Base-by-base conservation (phyloP, 1,284 basidiomycete species). In the Omphalotus olearius region DNA sequence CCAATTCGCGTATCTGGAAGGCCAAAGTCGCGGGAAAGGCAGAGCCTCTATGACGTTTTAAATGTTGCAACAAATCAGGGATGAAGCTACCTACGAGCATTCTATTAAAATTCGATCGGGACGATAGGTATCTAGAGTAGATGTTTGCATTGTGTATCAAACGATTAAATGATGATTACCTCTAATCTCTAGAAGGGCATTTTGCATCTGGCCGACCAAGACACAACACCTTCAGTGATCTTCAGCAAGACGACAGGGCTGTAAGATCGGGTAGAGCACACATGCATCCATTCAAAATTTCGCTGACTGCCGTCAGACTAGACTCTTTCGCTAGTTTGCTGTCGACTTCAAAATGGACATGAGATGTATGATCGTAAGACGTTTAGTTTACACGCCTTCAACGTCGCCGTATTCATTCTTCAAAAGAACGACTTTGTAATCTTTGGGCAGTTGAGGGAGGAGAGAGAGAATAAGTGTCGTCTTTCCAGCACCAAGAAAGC, bases 241-340 rank as follows among this genome's bases (percentile, higher is more conserved):
- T 47, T 28, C 16, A 42, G 30, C 13, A 41, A 26, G 4, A 16
- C 4, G 38, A n/a, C 10, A 20, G 36, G 18, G 16, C 7, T 25
- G 13, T 23, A 35, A 6, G 17, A 23, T n/a, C 39, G n/a, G 17
- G 36, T 25, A 14, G 40, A 28, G 55, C 73, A 60, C 55, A 93
- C 91, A 95, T 82, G 77, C 93, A 96, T 20, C 93, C 93, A 66
- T 95, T 96, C 56, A 93, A 69, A 46, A 96, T 95, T 67, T 95
- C 93, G 59, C 83, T 91, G 49, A 95, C 92, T 1, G 88, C 90
- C 16, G 89, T 71, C 45, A 95, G 74, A 53, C 83, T 88, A 1
- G 88, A 90, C 62, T 93, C 86, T 55, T 83, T 79, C 9, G 91
- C 91, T 13, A 95, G 79, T 56, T 93, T 83, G 58, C 90, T 93